Percentiles rank a stretch among this genome's conserved stretches.
These are phyloP conservation scores for Chlorella sp. DNA, from an alignment of 139 green algal genomes.

Conservation along the genomic window DNA sequence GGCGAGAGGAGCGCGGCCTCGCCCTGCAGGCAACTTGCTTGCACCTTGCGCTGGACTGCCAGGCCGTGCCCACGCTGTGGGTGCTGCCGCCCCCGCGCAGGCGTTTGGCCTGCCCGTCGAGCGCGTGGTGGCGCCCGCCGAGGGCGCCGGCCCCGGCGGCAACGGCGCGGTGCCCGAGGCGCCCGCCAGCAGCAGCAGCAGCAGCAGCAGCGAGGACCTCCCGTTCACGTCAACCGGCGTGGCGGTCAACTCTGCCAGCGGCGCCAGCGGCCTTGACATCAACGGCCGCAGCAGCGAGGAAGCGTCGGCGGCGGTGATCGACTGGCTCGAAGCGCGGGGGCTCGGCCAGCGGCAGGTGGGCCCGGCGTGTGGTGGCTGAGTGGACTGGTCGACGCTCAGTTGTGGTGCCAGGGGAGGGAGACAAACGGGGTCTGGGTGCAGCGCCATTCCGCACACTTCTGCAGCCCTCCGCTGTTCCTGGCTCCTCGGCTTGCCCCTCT, in stretches of 20 bases:
- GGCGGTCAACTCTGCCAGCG: constrained; percentile 59
- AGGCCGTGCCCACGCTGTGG: not conserved
- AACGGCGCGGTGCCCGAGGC: constrained; percentile 2
- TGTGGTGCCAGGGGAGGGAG: too few species aligned
- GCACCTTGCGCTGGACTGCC: not conserved
- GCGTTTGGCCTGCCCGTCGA: constrained; percentile 77
- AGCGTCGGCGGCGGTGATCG: constrained; percentile 44
- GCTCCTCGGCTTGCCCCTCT: too few species aligned
- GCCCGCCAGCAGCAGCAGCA: constrained; percentile 10
- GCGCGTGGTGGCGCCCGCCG: constrained; percentile 53
- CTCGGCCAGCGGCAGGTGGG: constrained; percentile 25
- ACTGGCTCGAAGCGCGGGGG: constrained; percentile 56
- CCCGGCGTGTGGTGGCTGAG: too few species aligned
- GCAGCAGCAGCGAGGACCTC: constrained; percentile 8
- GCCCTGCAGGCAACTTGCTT: too few species aligned
- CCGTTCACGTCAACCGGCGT: constrained; percentile 47
- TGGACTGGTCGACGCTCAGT: too few species aligned
- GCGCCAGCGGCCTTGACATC: constrained; percentile 60
- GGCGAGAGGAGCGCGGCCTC: too few species aligned
- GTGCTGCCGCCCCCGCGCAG: not conserved
- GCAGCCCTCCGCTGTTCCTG: too few species aligned
- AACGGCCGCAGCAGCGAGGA: constrained; percentile 66
- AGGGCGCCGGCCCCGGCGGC: constrained; percentile 4
- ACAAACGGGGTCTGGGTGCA: too few species aligned
- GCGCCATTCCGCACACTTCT: too few species aligned